Base-by-base conservation (phyloP, 371 early-diverging fungal genomes). In the Amoeboaphelidium occidentale region DNA sequence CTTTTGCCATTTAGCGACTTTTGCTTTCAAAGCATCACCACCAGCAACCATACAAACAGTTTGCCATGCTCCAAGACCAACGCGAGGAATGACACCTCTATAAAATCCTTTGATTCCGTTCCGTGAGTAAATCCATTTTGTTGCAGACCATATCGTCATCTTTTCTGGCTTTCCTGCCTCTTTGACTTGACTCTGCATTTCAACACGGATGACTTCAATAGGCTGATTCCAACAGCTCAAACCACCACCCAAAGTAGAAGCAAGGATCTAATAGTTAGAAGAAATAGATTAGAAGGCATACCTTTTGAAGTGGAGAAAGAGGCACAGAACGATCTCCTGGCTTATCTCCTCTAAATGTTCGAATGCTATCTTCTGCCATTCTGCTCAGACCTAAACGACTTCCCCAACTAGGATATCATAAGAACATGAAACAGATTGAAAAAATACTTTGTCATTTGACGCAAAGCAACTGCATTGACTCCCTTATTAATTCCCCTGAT, bases 391-490 rank as follows among this genome's bases (percentile, higher is more conserved):
- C 94, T 50, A 93, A 81, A 27, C 94, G 75, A 25, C 84, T 83
- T 23, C 88, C 94, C 94, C 94, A 94, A 72, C 92, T 94, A 52
- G 94, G 90, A 62, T 79, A 79, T 61, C n/a, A n/a, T n/a, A n/a
- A n/a, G n/a, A n/a, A n/a, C n/a, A n/a, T n/a, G n/a, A n/a, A n/a
- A n/a, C n/a, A n/a, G n/a, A n/a, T n/a, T n/a, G n/a, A n/a, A n/a
- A n/a, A n/a, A n/a, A n/a, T n/a, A n/a, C n/a, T n/a, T n/a, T n/a
- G n/a, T n/a, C n/a, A n/a, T n/a, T n/a, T 93, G 92, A 47, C 92
- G 72, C 45, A 92, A 51, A 0, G 92, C 91, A 20, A 86, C 87
- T 4, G 87, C 85, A 43, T 75, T 78, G 13, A 86, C 87, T 27
- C 85, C 87, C 63, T 90, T 89, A 70, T 94, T 94, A 58, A 94